Base-by-base conservation (phyloP, 768 basidiomycete species). In the Coprinopsis sp. region DNA sequence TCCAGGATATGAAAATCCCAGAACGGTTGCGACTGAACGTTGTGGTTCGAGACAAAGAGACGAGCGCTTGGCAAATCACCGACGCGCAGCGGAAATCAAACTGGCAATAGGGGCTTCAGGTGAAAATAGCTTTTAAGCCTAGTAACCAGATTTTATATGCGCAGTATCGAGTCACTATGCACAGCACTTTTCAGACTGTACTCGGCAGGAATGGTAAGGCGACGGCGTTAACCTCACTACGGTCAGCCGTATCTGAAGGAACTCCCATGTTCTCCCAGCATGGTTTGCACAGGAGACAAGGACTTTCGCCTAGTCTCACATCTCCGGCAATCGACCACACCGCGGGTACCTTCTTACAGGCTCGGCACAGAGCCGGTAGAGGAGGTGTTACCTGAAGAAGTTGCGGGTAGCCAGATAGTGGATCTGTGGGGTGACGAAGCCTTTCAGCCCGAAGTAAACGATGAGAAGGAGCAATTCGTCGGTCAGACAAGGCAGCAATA, bases 231-330 rank as follows among this genome's bases (percentile, higher is more conserved):
- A 80, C 77, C 25, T 69, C 61, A 8, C 83, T 74, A 3, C 62
- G 67, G 0, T 62, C 64, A 14, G 71, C 73, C 31, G n/a, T n/a
- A n/a, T n/a, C n/a, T n/a, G n/a, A n/a, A n/a, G 63, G 58, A 0
- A 80, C 70, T 11, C 87, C 87, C 77, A 90, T 81, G 48, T 64
- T 71, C 50, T 67, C 68, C 88, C 88, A 90, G 60, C 89, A 92
- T 3, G 79, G 75, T 4, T 58, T 72, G 59, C 90, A 92, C 42
- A 91, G 57, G 13, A 86, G 48, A 58, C 82, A 88, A 16, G 87
- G 89, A 56, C 79, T 88, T 60, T 91, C 87, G 8, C 84, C 86
- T 5, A 91, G 64, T 33, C 90, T 73, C 3, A 81, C 64, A 64
- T 92, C 89, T 11, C 83, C 83, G 13, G 79, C 69, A 28, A 92